Base-by-base conservation (phyloP, 2,329 filamentous ascomycete genomes). In the Fusarium sororula region DNA sequence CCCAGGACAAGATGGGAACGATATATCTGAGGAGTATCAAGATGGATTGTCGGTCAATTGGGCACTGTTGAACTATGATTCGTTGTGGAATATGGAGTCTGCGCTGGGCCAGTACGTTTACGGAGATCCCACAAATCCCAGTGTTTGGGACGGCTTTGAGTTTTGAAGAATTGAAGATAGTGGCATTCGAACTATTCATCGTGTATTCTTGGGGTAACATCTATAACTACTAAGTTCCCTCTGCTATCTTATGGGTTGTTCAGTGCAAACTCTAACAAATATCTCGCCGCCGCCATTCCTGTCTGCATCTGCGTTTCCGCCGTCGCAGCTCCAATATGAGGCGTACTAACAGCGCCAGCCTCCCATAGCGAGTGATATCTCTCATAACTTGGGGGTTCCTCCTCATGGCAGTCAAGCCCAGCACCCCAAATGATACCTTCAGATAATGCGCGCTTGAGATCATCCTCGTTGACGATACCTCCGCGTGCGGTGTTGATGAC, bases 291-390 rank as follows among this genome's bases (percentile, higher is more conserved):
- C 2, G 77, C 78, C 55, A 78, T 72, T 2, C 76, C 80, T 0
- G 80, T 80, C 26, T 79, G 73, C 54, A 77, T 76, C 62, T 82
- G 80, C 0, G 79, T 80, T 24, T 82, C 73, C 1, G 66, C 71
- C 2, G 86, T 87, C 0, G 85, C 82, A 4, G 84, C 85, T 13
- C 86, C 86, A 50, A 87, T 82, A 61, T 87, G 85, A 12, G 85
- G 84, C 9, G 84, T 85, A 63, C 83, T 83, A 11, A 85, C 69
- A 12, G 82, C 81, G 8, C 82, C 80, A n/a, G 72, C 55, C 11
- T 80, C 73, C 81, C 82, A 84, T 1, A 84, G 66, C 2, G 68
- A 63, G 0, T 75, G 75, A 60, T 85, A 84, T 24, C 72, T 79
- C 45, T 82, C 81, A 18, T 72, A 55, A 10, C 68, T 83, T 0